phyloP scores from a whole-genome alignment of 1,284 basidiomycete species.

The Sanghuangporus sanghuang region DNA sequence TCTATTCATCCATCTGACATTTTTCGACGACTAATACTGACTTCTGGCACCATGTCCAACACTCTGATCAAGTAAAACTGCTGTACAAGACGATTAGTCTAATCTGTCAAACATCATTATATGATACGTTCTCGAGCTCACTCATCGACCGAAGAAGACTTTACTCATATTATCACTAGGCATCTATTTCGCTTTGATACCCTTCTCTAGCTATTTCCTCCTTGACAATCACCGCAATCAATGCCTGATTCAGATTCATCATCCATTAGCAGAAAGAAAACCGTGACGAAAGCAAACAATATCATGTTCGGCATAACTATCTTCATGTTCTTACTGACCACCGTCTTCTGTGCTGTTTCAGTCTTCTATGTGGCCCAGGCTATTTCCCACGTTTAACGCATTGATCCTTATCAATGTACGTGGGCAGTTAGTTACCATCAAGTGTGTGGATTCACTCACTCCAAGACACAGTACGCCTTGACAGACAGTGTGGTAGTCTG shows the following conservation, averaged over 20 bases:
- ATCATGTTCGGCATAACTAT: neutral
- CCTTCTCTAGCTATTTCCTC: neutral
- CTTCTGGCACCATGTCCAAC: neutral
- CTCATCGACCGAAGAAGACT: neutral
- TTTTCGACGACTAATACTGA: no score
- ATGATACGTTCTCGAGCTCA: neutral
- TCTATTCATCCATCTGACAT: no score
- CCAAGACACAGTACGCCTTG: neutral
- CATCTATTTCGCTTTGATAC: neutral
- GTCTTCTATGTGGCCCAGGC: neutral
- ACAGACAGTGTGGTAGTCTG: constrained; percentile 8
- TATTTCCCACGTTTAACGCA: neutral
- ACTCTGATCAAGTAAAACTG: neutral
- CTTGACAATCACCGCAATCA: neutral
- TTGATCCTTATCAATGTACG: neutral
- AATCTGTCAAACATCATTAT: neutral
- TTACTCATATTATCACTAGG: neutral
- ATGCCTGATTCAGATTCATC: neutral
- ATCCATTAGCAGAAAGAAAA: neutral
- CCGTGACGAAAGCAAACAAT: neutral
- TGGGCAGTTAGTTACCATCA: neutral
- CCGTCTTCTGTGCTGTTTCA: neutral
- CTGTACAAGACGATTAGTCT: neutral
- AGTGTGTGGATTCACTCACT: neutral
- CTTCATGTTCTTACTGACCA: constrained; percentile 6